Base-by-base conservation (phyloP, 768 basidiomycete genomes). In the Leccinum rimulosum region DNA sequence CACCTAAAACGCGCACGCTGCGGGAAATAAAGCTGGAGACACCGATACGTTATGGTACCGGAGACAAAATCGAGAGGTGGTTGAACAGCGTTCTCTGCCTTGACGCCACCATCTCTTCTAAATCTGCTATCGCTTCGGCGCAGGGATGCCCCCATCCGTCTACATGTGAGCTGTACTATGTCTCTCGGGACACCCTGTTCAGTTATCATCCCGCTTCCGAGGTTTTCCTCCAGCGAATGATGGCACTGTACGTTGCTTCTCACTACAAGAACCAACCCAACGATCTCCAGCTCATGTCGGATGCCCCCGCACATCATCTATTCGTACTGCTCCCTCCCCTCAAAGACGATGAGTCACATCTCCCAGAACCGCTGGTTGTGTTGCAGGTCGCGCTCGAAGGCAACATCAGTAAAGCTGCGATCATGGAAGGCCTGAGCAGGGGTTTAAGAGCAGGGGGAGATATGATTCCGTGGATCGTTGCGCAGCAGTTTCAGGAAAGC, bases 211-310 rank as follows among this genome's bases (percentile, higher is more conserved):
- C 95, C 3, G 97, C 95, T 8, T 92, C 90, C n/a, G 97, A 99
- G 73, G 82, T 92, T 33, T 99, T 99, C 79, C 82, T 99, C 30
- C 97, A 99, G 74, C 85, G 95, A 36, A 95, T 98, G 89, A 97
- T 98, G 95, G 88, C 93, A 17, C 81, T 98, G 2, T 99, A 98
- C 73, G 96, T 98, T 54, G 93, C 97, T 1, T 91, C 89, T 53
- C 97, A 99, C 72, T 99, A 99, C 79, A 99, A 99, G 76, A 99
- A 98, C 74, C 93, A 95, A 69, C 97, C 97, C 19, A 98, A 99
- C 70, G 97, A 99, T 71, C 81, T 99, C n/a, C 96, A 98, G 73
- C 83, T 99, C 54, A 84, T 98, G 73, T 92, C 90, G 11, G 97
- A 99, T 66, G 97, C 97, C 1, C 97, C 97, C 0, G 95, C 94